phyloP scores from a whole-genome alignment of 2,329 filamentous ascomycete genomes.

The Parastagonospora nodorum region DNA sequence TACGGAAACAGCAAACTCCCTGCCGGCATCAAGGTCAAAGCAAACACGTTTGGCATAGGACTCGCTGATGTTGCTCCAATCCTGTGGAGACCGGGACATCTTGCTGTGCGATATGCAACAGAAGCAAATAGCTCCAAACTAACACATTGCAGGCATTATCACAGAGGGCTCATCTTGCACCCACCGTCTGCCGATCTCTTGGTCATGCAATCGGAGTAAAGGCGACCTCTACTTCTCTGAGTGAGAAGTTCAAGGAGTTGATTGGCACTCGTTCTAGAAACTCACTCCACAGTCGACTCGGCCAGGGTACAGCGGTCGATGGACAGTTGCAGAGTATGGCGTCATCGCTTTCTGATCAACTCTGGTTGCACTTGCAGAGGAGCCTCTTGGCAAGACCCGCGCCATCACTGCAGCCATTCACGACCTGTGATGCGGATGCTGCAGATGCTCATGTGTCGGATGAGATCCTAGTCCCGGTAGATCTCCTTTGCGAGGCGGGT shows the following conservation, averaged over 20 bases:
- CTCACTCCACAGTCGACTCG: background rate
- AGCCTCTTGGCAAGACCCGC: background rate
- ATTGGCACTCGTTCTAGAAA: background rate
- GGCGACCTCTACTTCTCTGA: slow-evolving; percentile 17
- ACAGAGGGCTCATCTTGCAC: slow-evolving; percentile 43
- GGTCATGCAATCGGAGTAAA: slow-evolving; percentile 7
- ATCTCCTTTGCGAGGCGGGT: background rate
- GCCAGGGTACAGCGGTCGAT: background rate
- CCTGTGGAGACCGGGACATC: slow-evolving; percentile 48
- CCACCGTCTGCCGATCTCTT: slow-evolving; percentile 46
- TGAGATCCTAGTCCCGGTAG: slow-evolving; percentile 13
- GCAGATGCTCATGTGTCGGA: slow-evolving; percentile 2
- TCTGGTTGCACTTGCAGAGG: slow-evolving; percentile 13
- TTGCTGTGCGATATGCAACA: slow-evolving; percentile 25
- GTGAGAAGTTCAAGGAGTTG: slow-evolving; percentile 18
- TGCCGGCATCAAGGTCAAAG: slow-evolving; percentile 35
- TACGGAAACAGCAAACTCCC: slow-evolving; percentile 23
- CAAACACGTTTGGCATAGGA: slow-evolving; percentile 37
- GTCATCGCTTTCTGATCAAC: slow-evolving; percentile 1
- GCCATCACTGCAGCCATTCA: slow-evolving; percentile 6
- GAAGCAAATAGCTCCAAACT: slow-evolving; percentile 1
- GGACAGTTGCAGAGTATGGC: background rate
- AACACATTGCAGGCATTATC: slow-evolving; percentile 31
- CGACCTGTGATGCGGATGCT: background rate
- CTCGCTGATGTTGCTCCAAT: slow-evolving; percentile 47